These are phyloP conservation scores for Fusarium camptoceras DNA, from an alignment of 2,329 filamentous ascomycete species.

Conservation along the genomic window DNA sequence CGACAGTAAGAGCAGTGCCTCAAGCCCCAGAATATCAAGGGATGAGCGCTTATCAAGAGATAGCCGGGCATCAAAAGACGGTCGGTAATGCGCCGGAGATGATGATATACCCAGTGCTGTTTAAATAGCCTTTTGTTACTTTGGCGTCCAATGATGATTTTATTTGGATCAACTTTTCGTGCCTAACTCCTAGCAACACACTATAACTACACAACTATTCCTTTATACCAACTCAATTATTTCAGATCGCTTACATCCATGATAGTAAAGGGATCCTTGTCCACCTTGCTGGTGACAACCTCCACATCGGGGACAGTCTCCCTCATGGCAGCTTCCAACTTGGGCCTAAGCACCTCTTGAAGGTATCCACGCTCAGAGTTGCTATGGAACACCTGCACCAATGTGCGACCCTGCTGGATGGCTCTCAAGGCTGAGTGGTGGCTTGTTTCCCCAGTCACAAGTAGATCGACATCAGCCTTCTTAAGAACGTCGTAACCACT, in stretches of 20 bases:
- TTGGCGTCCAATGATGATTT: neutral
- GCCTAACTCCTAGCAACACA: neutral
- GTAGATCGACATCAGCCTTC: constrained; percentile 76
- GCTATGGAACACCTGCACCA: constrained; percentile 90
- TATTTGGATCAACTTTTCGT: neutral
- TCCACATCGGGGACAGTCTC: constrained; percentile 63
- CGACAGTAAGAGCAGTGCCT: constrained; percentile 29
- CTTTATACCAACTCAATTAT: neutral
- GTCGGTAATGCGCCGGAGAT: constrained; percentile 25
- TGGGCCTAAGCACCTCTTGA: constrained; percentile 73
- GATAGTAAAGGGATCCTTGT: constrained; percentile 90
- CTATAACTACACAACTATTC: neutral
- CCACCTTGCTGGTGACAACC: constrained; percentile 80
- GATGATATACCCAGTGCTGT: constrained; percentile 41
- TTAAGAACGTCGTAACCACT: constrained; percentile 84
- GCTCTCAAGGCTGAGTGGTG: constrained; percentile 92
- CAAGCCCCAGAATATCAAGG: constrained; percentile 39
- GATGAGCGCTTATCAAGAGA: constrained; percentile 36
- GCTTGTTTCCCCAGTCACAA: constrained; percentile 92
- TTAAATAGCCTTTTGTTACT: neutral
- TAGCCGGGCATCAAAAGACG: constrained; percentile 36
- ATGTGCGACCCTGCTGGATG: constrained; percentile 83
- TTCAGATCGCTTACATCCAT: constrained; percentile 62
- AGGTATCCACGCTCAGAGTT: constrained; percentile 92
- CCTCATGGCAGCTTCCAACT: constrained; percentile 70